These are phyloP conservation scores for Straminergon stramineum DNA, from an alignment of 225 moss, liverwort and hornwort species.

Conservation along the genomic window DNA sequence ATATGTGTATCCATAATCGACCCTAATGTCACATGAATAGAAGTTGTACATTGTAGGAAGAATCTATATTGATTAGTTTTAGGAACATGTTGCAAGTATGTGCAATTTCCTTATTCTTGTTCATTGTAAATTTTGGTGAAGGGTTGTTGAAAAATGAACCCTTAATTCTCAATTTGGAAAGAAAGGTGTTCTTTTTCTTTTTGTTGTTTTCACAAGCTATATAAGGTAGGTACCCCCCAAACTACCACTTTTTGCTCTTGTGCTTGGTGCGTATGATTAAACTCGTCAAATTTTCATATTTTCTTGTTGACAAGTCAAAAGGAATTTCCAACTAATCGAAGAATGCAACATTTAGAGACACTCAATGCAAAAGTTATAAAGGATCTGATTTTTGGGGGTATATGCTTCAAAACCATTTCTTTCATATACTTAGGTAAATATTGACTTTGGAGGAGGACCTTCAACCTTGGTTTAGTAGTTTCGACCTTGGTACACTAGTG, in stretches of 20 bases:
- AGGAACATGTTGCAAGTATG: neutral
- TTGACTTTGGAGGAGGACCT: neutral
- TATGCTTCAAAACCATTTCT: neutral
- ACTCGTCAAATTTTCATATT: neutral
- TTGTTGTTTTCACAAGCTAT: neutral
- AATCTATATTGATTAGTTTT: fast-evolving
- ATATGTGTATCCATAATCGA: fast-evolving
- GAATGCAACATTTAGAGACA: neutral
- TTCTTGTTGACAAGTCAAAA: neutral
- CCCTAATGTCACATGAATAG: fast-evolving
- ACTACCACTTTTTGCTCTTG: fast-evolving
- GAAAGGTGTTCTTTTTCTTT: fast-evolving
- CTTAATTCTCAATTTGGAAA: neutral
- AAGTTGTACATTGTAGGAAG: neutral
- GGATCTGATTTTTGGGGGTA: neutral
- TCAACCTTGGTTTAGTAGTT: fast-evolving
- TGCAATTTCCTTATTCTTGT: neutral
- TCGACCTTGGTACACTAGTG: fast-evolving
- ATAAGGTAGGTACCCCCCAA: fast-evolving
- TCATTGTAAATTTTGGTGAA: neutral
- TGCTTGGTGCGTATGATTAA: fast-evolving
- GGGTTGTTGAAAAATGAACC: neutral
- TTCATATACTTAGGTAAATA: neutral
- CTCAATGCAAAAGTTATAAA: neutral
- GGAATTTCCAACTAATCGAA: fast-evolving